A percentile compares a stretch with the other conserved stretches of the same genome.
Evolutionary conservation across 805 yeast genomes (phyloP).

Genomic region (Huiozyma naganishii): DNA sequence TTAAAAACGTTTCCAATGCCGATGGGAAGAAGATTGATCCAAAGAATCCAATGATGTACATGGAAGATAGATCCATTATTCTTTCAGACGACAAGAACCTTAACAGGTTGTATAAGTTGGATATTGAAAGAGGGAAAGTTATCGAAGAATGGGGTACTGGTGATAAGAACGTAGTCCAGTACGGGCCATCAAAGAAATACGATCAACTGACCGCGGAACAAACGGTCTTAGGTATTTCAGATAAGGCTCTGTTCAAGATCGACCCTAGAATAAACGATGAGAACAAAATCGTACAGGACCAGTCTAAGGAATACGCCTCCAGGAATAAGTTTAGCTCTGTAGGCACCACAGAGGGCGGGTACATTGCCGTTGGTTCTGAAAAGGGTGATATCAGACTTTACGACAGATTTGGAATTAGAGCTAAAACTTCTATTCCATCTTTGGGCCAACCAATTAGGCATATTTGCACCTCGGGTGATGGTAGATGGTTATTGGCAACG

Average conservation of each 20-base stretch:
- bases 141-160: constrained; percentile 79
- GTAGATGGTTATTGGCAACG: constrained; percentile 73
- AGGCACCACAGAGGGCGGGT: constrained; percentile 64
- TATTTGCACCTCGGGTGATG: constrained; percentile 65
- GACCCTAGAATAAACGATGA: constrained; percentile 62
- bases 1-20: constrained; percentile 44
- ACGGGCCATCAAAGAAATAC: constrained; percentile 64
- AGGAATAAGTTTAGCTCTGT: constrained; percentile 47
- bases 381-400: constrained; percentile 70
- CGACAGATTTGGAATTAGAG: constrained; percentile 61
- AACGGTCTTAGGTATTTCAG: constrained; percentile 60
- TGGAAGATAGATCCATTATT: constrained; percentile 58
- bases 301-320: constrained; percentile 44
- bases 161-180: constrained; percentile 39
- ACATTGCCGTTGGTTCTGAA: constrained; percentile 62
- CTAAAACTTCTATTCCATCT: constrained; percentile 73
- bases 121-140: constrained; percentile 64
- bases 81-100: constrained; percentile 42
- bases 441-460: constrained; percentile 66
- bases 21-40: constrained; percentile 47
- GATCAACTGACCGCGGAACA: constrained; percentile 65
- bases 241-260: constrained; percentile 55
- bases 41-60: constrained; percentile 61
- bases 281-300: constrained; percentile 48
- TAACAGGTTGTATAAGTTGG: constrained; percentile 56